Evolutionary conservation across 768 basidiomycete species (phyloP).

Genomic region (Ephemerocybe angulata): DNA sequence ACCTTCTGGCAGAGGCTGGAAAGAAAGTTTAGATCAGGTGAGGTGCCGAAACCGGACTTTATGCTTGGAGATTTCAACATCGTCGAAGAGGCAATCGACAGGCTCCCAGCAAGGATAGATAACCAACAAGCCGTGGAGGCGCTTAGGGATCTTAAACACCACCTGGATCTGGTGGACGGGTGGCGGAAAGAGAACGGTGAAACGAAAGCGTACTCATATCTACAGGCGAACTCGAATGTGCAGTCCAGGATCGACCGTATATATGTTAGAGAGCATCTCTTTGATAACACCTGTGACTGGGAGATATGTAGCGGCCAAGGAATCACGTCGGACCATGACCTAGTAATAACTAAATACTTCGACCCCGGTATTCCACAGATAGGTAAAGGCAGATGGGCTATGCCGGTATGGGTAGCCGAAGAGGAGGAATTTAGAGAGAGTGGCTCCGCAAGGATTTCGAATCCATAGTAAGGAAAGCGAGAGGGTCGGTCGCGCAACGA

Average conservation of each 20-base stretch:
- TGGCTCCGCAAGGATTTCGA: neutral
- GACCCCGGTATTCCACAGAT: slow-evolving; percentile 20
- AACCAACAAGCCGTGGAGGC: neutral
- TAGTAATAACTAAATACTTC: slow-evolving; percentile 22
- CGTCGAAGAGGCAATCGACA: slow-evolving; percentile 34
- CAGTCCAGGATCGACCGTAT: slow-evolving; percentile 35
- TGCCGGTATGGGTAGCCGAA: slow-evolving; percentile 18
- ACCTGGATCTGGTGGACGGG: slow-evolving; percentile 23
- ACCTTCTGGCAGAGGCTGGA: slow-evolving; percentile 25
- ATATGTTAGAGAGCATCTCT: slow-evolving; percentile 19
- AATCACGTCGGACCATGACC: slow-evolving; percentile 29
- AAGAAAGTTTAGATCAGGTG: neutral
- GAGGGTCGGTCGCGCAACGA: neutral
- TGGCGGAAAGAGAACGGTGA: slow-evolving; percentile 27
- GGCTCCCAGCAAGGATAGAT: slow-evolving; percentile 22
- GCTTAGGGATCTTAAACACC: slow-evolving; percentile 19
- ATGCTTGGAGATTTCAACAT: slow-evolving; percentile 42
- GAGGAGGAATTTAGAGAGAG: slow-evolving; percentile 14
- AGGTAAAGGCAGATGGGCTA: slow-evolving; percentile 31
- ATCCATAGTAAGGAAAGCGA: neutral
- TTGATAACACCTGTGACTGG: slow-evolving; percentile 20
- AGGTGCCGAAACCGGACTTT: slow-evolving; percentile 22
- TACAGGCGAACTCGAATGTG: slow-evolving; percentile 9
- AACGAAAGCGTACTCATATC: slow-evolving; percentile 24
- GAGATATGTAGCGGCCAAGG: slow-evolving; percentile 14